Conservation (phyloP, 768 basidiomycete species). For the Lactarius indigo region DNA sequence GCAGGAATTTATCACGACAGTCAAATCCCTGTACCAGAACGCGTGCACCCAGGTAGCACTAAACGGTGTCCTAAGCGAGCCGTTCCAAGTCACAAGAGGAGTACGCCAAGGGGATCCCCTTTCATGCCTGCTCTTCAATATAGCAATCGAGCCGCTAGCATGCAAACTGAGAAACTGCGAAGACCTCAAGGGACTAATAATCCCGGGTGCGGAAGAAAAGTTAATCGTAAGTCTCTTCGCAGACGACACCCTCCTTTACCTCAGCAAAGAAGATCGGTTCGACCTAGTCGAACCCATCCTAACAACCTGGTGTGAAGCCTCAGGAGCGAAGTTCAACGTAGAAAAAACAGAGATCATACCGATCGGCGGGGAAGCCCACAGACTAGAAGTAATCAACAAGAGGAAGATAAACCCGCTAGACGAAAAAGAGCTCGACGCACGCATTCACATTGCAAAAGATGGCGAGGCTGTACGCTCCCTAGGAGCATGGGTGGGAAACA, state of each 20-base stretch:
- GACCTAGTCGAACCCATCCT: slow-evolving; percentile 32
- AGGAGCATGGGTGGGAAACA: not conserved
- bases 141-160: slow-evolving; percentile 3
- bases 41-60: not conserved
- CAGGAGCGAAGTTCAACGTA: slow-evolving; percentile 41
- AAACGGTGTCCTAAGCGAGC: not conserved
- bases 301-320: slow-evolving; percentile 38
- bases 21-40: not conserved
- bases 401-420: not conserved
- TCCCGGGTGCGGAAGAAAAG: not conserved
- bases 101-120: slow-evolving; percentile 14
- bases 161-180: not conserved
- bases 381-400: not conserved
- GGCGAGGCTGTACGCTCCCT: not conserved
- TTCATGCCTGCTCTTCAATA: slow-evolving; percentile 1
- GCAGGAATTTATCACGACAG: not conserved
- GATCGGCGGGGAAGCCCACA: slow-evolving; percentile 29
- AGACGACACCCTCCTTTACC: slow-evolving; percentile 21
- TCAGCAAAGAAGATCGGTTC: slow-evolving; percentile 33
- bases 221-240: not conserved
- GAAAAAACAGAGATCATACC: slow-evolving; percentile 41
- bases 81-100: not conserved
- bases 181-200: not conserved
- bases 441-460: not conserved
- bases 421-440: too few species aligned